Base-by-base conservation (phyloP, 441 rosid species). In the Bocquillonia castaneifolia region DNA sequence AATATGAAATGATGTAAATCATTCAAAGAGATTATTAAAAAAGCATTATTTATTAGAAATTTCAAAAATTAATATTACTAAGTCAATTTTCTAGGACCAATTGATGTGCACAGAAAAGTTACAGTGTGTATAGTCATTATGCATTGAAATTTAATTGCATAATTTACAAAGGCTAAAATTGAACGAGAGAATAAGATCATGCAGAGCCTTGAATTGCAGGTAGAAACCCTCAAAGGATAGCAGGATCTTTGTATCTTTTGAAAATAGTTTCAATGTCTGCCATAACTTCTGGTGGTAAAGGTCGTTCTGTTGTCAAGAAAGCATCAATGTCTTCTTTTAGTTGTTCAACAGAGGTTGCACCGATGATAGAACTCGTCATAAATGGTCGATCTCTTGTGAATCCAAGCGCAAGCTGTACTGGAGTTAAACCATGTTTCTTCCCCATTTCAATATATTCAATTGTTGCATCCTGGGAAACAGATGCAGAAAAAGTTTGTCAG, bases 271-370 rank as follows among this genome's bases (percentile, higher is more conserved):
- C 98, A 52, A 90, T 79, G 50, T 81, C 96, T 40, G 80, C 85
- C 86, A 78, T 82, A 14, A 89, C 78, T 82, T 89, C 87, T 0
- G 77, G 70, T 10, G 93, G 81, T 64, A 90, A 78, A 1, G 92
- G 98, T 68, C 96, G 77, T 67, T 81, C 83, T 0, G 88, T 82
- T 32, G 80, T 74, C 63, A 88, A 55, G 78, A 88, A 86, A 65
- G 93, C 91, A 76, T 89, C 91, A 6, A 88, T 80, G 64, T 93
- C 90, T 81, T 93, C 98, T 72, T 88, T 88, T 9, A 93, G 80
- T 64, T 93, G 98, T 23, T 80, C 83, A 0, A 91, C 67, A 0
- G 94, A 91, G 67, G 98, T 93, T 50, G 96, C 83, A 3, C 98
- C 98, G 0, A 91, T 79, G 64, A 93, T 91, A 3, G 97, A 82